A percentile compares a stretch with the other conserved stretches of the same genome.
Conservation (phyloP, 208 protist species). For the Trypanosoma rangeli region DNA sequence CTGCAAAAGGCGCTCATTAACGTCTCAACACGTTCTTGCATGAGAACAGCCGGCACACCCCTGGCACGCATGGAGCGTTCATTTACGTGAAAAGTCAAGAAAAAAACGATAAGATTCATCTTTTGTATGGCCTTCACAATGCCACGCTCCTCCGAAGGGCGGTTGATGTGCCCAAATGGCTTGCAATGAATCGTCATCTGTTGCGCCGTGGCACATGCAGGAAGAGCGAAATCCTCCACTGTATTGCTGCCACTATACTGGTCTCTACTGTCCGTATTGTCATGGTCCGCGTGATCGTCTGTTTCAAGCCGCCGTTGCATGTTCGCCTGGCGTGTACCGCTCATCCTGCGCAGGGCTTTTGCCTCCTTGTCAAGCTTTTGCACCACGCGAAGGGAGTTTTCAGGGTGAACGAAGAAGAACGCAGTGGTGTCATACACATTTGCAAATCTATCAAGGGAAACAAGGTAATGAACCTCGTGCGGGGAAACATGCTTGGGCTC, state of each 20-base stretch:
- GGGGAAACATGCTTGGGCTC: neutral
- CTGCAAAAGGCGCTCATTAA: constrained; percentile 1
- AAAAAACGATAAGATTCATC: constrained; percentile 38
- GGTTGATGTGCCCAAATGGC: neutral
- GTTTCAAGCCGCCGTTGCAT: neutral
- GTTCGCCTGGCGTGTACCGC: neutral
- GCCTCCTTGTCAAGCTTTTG: neutral
- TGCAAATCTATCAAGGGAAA: constrained; percentile 14
- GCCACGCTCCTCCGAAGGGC: neutral
- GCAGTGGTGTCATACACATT: constrained; percentile 12
- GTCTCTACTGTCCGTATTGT: neutral
- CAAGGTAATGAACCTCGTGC: constrained; percentile 7
- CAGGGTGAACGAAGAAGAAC: constrained; percentile 27
- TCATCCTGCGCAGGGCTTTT: neutral
- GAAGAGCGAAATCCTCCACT: neutral
- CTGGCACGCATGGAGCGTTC: constrained; percentile 22
- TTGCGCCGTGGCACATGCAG: neutral
- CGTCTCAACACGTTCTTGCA: neutral
- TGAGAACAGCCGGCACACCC: neutral
- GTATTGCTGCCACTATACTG: neutral
- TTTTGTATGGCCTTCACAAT: constrained; percentile 57
- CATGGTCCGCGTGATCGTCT: neutral
- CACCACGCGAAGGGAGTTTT: constrained; percentile 3
- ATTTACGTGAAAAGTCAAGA: constrained; percentile 44
- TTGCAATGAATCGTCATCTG: neutral